Conservation (phyloP, 78 protist species). For the Speleostelium caveatum region DNA sequence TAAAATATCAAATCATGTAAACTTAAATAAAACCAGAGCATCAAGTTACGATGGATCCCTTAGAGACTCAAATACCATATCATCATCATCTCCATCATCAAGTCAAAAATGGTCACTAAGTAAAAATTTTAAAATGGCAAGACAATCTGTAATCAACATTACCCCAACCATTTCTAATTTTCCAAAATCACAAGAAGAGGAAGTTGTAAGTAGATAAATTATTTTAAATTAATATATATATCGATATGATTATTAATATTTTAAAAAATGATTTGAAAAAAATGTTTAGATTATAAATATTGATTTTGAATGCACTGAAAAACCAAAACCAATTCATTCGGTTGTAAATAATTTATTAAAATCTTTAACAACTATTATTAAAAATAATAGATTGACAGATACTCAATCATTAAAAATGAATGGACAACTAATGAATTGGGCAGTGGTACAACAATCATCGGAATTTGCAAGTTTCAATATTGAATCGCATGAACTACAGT, state of each 20-base stretch:
- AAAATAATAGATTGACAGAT: slow-evolving; percentile 37
- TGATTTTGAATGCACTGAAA: slow-evolving; percentile 42
- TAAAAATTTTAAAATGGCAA: slow-evolving; percentile 33
- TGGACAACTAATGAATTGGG: slow-evolving; percentile 60
- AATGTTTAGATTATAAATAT: slow-evolving; percentile 12
- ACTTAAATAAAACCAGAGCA: too few relatives aligned
- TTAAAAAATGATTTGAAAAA: background rate
- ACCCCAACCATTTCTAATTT: slow-evolving; percentile 37
- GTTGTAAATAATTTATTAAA: slow-evolving; percentile 24
- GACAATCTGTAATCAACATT: slow-evolving; percentile 47
- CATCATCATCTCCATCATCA: slow-evolving; percentile 1
- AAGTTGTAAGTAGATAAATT: slow-evolving; percentile 43
- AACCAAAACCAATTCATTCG: slow-evolving; percentile 51
- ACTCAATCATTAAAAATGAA: slow-evolving; percentile 49
- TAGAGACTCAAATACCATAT: slow-evolving; percentile 9
- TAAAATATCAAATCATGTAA: too few relatives aligned
- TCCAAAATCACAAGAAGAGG: slow-evolving; percentile 50
- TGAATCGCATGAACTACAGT: slow-evolving; percentile 33
- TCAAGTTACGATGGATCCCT: too few relatives aligned
- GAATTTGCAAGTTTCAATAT: slow-evolving; percentile 38
- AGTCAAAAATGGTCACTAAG: slow-evolving; percentile 18
- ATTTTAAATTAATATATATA: background rate
- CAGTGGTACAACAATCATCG: slow-evolving; percentile 14
- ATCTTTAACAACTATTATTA: slow-evolving; percentile 14
- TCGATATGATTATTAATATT: background rate